Evolutionary conservation across 768 basidiomycete genomes (phyloP), one percentile per base, ranked within the genome.

Genomic region (Tylopilus balloui): DNA sequence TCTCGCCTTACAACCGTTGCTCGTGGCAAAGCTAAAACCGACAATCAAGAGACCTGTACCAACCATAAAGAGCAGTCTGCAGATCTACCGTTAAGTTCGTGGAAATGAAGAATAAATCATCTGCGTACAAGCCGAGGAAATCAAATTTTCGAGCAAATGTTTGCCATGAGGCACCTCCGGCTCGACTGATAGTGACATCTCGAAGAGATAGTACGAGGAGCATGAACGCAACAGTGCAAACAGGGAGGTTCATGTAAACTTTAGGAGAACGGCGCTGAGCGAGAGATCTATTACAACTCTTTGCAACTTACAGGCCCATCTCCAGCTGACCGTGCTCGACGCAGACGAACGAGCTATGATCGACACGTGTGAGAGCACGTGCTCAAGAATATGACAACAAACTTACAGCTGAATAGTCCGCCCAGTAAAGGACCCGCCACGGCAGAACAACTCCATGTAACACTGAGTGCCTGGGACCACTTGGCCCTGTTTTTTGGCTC

Each of bases 381-480:
- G 56, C 47, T 44, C 32, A 38, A 42, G 56, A 32, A 47, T 41
- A 43, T 42, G 40, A 46, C 47, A 37, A 42, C 17, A 15, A 23
- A 70, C 80, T 66, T 53, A 88, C 86, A 73, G 61, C 88, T 89
- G 69, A 92, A 92, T 48, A 84, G 58, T 25, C 89, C 89, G 29
- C 89, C 89, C n/a, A 92, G 71, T 14, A 92, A 67, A 19, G 89
- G 89, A 6, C 90, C 89, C 40, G 88, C 87, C 53, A 91, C 66
- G 28, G 89, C 89, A 36, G 89, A 92, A 63, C 85, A 87, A 52
- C 84, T 83, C 89, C 89, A 92, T 31, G 89, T 92, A 46, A 90
- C 65, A 55, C 88, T 90, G 27, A 91, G 75, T 17, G 87, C 87
- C 65, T 88, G 86, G 11, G 86, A 88, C 89, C 88, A 92, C 64